These are phyloP conservation scores for Davidsoniella australis DNA, from an alignment of 2,329 filamentous ascomycete species.

Conservation along the genomic window DNA sequence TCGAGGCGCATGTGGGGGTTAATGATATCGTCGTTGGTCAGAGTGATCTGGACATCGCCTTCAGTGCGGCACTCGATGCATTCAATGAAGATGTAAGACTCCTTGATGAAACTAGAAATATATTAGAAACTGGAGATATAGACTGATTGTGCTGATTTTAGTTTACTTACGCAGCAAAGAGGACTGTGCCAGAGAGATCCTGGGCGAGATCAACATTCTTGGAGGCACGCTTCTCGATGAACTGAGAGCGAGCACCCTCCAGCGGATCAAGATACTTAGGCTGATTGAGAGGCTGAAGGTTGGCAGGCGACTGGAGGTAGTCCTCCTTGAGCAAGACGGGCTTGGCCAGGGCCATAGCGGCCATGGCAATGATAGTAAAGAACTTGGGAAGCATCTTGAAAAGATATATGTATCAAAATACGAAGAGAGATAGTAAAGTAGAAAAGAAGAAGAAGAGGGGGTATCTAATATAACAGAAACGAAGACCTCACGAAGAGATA, in stretches of 20 bases:
- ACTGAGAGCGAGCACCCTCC: slow-evolving; percentile 11
- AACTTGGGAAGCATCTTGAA: background rate
- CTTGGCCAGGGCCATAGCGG: slow-evolving; percentile 7
- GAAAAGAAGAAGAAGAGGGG: background rate
- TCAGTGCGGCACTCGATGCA: slow-evolving; percentile 34
- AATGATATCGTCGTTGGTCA: slow-evolving; percentile 24
- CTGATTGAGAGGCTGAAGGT: slow-evolving; percentile 11
- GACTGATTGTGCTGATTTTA: background rate
- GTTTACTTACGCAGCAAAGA: background rate
- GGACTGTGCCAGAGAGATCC: background rate
- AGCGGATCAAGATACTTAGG: slow-evolving; percentile 10
- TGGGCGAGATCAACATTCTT: slow-evolving; percentile 11
- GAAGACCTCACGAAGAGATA: too few relatives aligned
- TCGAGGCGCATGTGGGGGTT: slow-evolving; percentile 27
- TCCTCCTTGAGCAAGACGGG: background rate
- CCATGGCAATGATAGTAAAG: background rate
- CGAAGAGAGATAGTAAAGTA: background rate
- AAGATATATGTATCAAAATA: background rate
- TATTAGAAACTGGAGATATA: background rate
- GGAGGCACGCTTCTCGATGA: slow-evolving; percentile 14
- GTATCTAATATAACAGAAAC: background rate
- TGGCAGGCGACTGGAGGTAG: slow-evolving; percentile 6
- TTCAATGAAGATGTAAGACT: slow-evolving; percentile 19
- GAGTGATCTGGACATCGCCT: slow-evolving; percentile 28
- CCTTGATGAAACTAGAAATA: slow-evolving; percentile 7